Evolutionary conservation across 495 filamentous ascomycete genomes (phyloP).

Genomic region (Parachaetomium inaequale): DNA sequence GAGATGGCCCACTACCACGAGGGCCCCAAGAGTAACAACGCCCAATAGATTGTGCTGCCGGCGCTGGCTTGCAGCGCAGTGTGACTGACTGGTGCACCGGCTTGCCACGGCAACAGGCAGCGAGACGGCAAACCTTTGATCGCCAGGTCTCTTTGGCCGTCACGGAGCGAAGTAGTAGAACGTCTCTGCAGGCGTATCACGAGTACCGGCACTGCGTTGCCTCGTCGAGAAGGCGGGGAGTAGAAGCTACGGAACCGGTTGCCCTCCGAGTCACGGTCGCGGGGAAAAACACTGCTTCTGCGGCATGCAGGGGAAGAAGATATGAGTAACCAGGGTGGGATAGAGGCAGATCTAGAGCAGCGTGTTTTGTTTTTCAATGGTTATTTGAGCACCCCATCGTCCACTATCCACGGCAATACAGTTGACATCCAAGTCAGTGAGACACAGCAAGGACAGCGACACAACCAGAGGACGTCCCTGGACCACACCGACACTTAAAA

Average conservation of each 20-base stretch:
- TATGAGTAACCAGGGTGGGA: background rate
- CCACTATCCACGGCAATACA: background rate
- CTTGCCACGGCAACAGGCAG: background rate
- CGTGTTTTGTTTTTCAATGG: background rate
- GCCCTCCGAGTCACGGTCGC: too few relatives aligned
- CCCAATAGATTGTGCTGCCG: constrained; percentile 22
- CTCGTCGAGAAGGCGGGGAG: background rate
- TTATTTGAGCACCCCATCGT: background rate
- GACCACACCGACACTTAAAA: background rate
- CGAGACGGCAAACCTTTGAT: constrained; percentile 11
- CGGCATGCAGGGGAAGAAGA: background rate
- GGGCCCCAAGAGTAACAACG: constrained; percentile 45
- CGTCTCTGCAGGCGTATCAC: too few relatives aligned
- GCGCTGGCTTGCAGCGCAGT: background rate
- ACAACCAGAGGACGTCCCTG: background rate
- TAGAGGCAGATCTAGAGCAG: constrained; percentile 16
- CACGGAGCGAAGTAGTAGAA: background rate
- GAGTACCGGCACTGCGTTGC: too few relatives aligned
- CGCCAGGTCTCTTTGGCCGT: background rate
- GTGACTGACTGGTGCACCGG: constrained; percentile 9
- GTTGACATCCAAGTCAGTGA: background rate
- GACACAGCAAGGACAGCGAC: background rate
- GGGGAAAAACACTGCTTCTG: background rate
- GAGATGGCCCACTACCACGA: constrained; percentile 98
- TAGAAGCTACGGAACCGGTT: background rate